These are phyloP conservation scores for Yamadazyma triangularis DNA, from an alignment of 1,139 yeast species.

Conservation along the genomic window DNA sequence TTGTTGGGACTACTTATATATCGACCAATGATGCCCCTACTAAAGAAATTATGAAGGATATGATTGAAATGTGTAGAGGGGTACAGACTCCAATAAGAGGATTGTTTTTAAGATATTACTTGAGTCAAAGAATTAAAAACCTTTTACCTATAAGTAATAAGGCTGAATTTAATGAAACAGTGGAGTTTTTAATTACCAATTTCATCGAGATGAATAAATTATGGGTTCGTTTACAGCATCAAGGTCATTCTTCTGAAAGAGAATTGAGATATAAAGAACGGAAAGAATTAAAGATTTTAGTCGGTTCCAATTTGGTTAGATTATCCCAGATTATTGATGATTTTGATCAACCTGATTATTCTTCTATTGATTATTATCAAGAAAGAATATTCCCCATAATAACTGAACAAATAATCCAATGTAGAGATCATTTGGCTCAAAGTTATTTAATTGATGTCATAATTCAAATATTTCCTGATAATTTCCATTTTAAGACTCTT, in stretches of 20 bases:
- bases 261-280: constrained; percentile 74
- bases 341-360: constrained; percentile 32
- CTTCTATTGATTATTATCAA: constrained; percentile 48
- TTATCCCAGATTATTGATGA: constrained; percentile 83
- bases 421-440: constrained; percentile 89
- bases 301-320: constrained; percentile 88
- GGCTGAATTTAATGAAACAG: constrained; percentile 58
- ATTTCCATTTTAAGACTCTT: constrained; percentile 77
- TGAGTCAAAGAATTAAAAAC: constrained; percentile 79
- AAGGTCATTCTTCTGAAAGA: constrained; percentile 86
- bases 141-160: constrained; percentile 47
- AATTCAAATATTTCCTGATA: constrained; percentile 92
- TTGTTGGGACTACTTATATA: constrained; percentile 90
- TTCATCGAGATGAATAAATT: constrained; percentile 96
- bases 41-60: constrained; percentile 85
- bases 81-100: constrained; percentile 95
- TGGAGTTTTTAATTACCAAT: constrained; percentile 73
- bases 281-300: constrained; percentile 82
- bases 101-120: constrained; percentile 78
- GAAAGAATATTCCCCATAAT: constrained; percentile 69
- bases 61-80: constrained; percentile 99
- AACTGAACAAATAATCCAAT: constrained; percentile 87
- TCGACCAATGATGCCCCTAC: constrained; percentile 73
- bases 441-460: constrained; percentile 83
- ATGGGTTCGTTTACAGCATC: constrained; percentile 96